Evolutionary conservation across 2,329 filamentous ascomycete species (phyloP), one percentile per base, ranked within the genome.

Genomic region (Bretziella fagacearum): DNA sequence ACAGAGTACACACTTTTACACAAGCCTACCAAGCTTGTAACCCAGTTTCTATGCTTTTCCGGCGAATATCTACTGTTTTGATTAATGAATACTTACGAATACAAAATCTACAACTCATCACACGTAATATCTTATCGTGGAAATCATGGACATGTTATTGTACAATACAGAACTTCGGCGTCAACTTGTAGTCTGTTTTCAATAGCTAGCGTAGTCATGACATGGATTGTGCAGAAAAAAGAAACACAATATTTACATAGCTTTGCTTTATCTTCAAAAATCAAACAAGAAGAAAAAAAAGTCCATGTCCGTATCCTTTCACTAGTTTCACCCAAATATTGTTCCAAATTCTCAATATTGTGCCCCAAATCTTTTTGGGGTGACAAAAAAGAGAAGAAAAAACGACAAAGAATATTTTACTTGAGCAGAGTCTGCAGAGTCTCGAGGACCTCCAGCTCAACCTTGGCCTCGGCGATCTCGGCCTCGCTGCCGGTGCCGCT

Each of bases 401-500:
- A 10, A n/a, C 7, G 15, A 39, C 26, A 26, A 33, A 43, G 40
- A 43, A 8, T n/a, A n/a, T 30, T 49, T 48, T 53, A 53, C 47
- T 53, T 53, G 22, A 53, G 42, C 25, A 50, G 47, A 40, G 43
- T 43, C 50, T 53, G 50, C 15, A 53, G 48, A 35, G 50, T 51
- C 52, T 53, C 52, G 25, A 53, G 46, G 43, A 53, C 52, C 85
- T 98, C 91, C 57, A 98, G 70, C 75, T 96, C 89, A 64, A 98
- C 89, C 78, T 95, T 96, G 56, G 91, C 91, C 78, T 98, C 91
- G 55, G 89, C 89, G 67, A 96, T 84, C 62, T 96, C 91, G 69
- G 86, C 81, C 77, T 95, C 91, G 66, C 85, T 95, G 60, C 89
- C 91, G 62, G 72, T 78, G 61, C 91, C 91, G 64, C 69, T 78